Conservation (phyloP, 306 rosid genomes). For the Rubus parviflorus region DNA sequence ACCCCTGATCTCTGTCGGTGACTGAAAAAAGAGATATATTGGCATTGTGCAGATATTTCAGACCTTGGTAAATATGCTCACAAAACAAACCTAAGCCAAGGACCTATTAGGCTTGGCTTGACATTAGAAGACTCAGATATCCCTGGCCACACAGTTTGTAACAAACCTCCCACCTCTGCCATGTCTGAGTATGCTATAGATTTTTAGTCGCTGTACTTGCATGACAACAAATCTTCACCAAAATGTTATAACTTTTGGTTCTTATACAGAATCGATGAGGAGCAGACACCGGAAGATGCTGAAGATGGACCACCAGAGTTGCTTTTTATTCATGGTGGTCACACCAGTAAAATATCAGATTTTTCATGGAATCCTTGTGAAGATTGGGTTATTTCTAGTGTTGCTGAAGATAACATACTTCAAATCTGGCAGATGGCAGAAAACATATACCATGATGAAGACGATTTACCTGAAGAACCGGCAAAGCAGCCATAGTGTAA, state of each 20-base stretch:
- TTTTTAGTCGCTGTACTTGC: not conserved
- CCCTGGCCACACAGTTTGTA: not conserved
- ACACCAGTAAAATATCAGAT: slow-evolving; percentile 95
- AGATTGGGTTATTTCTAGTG: slow-evolving; percentile 97
- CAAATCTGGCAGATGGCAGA: slow-evolving; percentile 99
- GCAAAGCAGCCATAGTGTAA: slow-evolving; percentile 54
- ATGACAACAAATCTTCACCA: not conserved
- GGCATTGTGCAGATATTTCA: no score
- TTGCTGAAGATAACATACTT: slow-evolving; percentile 96
- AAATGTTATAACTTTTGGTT: not conserved
- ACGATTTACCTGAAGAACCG: slow-evolving; percentile 88
- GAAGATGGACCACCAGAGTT: slow-evolving; percentile 98
- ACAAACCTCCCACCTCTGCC: not conserved
- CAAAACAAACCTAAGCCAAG: not conserved
- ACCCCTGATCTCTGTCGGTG: not conserved
- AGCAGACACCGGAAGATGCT: slow-evolving; percentile 87
- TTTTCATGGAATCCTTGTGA: slow-evolving; percentile 99
- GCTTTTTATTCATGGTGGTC: slow-evolving; percentile 97
- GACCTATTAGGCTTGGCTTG: not conserved
- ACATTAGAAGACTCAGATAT: not conserved
- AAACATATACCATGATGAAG: slow-evolving; percentile 98
- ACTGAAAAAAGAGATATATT: not conserved
- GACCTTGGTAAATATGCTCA: not conserved
- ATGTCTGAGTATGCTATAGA: not conserved
- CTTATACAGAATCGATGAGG: slow-evolving; percentile 85